These are phyloP conservation scores for Saccharomyces kudriavzevii DNA, from an alignment of 805 yeast genomes.

Conservation along the genomic window DNA sequence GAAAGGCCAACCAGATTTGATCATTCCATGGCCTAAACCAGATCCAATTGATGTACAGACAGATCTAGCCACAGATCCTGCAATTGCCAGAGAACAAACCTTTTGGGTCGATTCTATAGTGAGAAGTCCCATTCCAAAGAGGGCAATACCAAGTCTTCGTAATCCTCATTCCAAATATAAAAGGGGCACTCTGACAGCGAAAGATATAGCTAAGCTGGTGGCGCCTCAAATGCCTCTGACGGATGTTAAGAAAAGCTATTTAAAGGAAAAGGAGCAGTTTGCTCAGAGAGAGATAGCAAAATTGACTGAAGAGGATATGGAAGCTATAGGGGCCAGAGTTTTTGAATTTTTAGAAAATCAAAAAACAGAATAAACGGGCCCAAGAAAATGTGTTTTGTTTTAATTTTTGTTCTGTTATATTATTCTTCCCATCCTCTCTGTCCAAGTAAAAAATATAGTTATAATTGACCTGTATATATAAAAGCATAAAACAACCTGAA, in stretches of 20 bases:
- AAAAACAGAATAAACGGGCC: constrained; percentile 14
- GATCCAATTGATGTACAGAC: constrained; percentile 40
- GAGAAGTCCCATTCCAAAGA: constrained; percentile 60
- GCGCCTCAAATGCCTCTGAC: constrained; percentile 76
- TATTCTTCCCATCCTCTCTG: neutral
- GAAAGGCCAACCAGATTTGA: constrained; percentile 55
- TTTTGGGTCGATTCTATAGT: constrained; percentile 62
- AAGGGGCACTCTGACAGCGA: constrained; percentile 53
- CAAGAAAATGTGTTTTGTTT: too few species aligned
- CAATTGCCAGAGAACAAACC: constrained; percentile 60
- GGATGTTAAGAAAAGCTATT: constrained; percentile 51
- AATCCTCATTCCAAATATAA: constrained; percentile 65
- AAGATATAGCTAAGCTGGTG: constrained; percentile 52
- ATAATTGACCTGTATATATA: neutral
- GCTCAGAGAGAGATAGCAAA: constrained; percentile 37
- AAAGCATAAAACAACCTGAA: neutral
- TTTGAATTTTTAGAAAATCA: constrained; percentile 29
- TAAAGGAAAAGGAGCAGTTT: constrained; percentile 43
- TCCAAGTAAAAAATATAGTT: neutral
- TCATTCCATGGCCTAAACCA: constrained; percentile 88
- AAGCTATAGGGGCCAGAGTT: constrained; percentile 37
- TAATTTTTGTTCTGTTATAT: neutral
- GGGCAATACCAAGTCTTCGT: constrained; percentile 59
- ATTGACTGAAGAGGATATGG: constrained; percentile 36
- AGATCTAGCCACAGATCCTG: constrained; percentile 51